Evolutionary conservation across 1,284 basidiomycete genomes (phyloP), one percentile per base, ranked within the genome.

Genomic region (Ganoderma lucidum): DNA sequence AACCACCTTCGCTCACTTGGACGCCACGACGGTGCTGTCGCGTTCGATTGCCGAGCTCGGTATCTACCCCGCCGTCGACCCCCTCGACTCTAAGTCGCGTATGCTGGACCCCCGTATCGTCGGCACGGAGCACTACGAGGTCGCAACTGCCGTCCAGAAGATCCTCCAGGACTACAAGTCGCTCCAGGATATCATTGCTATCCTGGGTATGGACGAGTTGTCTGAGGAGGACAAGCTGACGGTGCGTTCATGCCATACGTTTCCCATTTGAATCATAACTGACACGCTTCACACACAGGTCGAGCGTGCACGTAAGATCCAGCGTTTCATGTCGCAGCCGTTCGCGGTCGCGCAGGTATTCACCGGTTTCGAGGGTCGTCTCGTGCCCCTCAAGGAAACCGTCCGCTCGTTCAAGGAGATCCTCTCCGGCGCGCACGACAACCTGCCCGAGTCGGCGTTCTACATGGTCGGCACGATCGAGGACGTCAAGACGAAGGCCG

Each of bases 121-220:
- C 75, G 93, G 93, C 67, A 81, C 87, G 79, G 95, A 97, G 83
- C 97, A 99, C 87, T 99, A 99, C 86, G 89, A 95, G 66, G 91
- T 97, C 76, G 97, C 97, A 71, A 97, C 96, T 70, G 92, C 94
- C 71, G 95, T 96, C 74, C 97, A 99, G 87, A 97, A 98, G 88
- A 96, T 98, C 80, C 94, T 99, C 75, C 97, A 99, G 87, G 95
- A 97, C 84, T 99, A 99, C 93, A 99, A 99, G 89, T 98, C 96
- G 69, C 92, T 99, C 79, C 97, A 99, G 87, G 93, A 95, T 87
- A 95, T 95, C 81, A 96, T 96, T 85, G 94, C 96, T 80, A 97
- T 97, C 85, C 85, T 99, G 79, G 97, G 97, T 90, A 99, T 99
- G 97, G 97, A 99, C 82, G 97, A 99, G 85, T 92, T 99, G 88